Evolutionary conservation across 1,139 yeast species (phyloP), one percentile per base, ranked within the genome.

Genomic region (Taphrina pruni): DNA sequence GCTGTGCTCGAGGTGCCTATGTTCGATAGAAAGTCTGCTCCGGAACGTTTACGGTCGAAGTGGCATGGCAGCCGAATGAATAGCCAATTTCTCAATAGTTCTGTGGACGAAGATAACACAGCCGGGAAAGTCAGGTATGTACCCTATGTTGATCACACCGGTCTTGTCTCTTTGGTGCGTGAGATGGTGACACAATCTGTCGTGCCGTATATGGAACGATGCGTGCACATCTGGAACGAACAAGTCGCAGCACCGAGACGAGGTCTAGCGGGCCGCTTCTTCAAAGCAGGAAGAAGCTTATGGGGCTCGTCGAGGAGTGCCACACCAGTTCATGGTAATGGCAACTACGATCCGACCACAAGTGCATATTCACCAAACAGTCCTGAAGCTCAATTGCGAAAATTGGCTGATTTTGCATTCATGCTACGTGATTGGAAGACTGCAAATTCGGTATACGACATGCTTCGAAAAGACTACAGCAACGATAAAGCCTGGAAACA

Each of bases 391-490:
- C 83, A 86, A 61, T 82, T 92, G 45, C 81, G 98, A 65, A 89
- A 89, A 75, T 80, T 94, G 55, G 98, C 96, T 0, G 99, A 94
- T 77, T 91, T 96, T 91, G 87, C 94, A 7, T 85, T 94, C 74
- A 90, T 94, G 86, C 80, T 93, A 35, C 86, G 93, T 60, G 97
- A 94, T 78, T 94, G 89, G 81, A 88, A 88, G 76, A 88, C 87
- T 72, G 95, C 98, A 8, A 88, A 89, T 76, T 83, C 90, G 1
- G 88, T 93, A 0, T 94, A 94, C 77, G 98, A 94, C 72, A 78
- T 90, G 70, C 82, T 92, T 51, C 88, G 88, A 72, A 88, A 89
- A 74, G 97, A 93, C 76, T 88, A 88, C 74, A 82, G 86, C 48
- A 85, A 85, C 72, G 96, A 89, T 74, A 89, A 88, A 78, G 92